Evolutionary conservation across 352 stramenopile genomes (phyloP).

Genomic region (Blastocystis sp.): DNA sequence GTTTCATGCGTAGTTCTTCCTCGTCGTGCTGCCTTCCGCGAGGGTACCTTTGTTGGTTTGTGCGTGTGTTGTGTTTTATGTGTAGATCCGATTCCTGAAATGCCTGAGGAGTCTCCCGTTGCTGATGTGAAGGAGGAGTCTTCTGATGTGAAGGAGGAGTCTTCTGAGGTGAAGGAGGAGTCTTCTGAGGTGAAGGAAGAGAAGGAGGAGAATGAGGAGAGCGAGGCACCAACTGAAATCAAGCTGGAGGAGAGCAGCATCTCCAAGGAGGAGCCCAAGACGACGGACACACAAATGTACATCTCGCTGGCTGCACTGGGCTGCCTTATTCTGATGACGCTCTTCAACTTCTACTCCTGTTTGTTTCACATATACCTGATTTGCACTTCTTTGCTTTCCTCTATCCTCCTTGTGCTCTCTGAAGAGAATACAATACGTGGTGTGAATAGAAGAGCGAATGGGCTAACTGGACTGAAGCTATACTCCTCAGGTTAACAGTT

Average conservation of each 20-base stretch:
- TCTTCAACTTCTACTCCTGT: not conserved
- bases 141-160: not conserved
- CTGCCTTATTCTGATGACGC: not conserved
- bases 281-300: not conserved
- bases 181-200: not conserved
- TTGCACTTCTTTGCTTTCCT: too few relatives aligned
- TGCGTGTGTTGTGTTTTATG: not conserved
- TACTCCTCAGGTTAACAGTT: too few relatives aligned
- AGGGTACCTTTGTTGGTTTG: not conserved
- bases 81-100: not conserved
- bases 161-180: not conserved
- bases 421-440: too few relatives aligned
- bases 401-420: too few relatives aligned
- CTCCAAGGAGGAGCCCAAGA: not conserved
- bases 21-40: not conserved
- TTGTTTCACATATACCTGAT: not conserved
- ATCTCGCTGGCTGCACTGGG: not conserved
- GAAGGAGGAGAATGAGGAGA: not conserved
- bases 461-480: too few relatives aligned
- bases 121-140: not conserved
- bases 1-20: not conserved
- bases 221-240: too few relatives aligned
- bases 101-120: not conserved
- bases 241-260: too few relatives aligned
- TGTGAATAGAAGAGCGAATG: too few relatives aligned